Percentiles rank a stretch among this genome's conserved stretches.
Evolutionary conservation across 108 stramenopile genomes (phyloP).

Genomic region (Nitzschia sp.): DNA sequence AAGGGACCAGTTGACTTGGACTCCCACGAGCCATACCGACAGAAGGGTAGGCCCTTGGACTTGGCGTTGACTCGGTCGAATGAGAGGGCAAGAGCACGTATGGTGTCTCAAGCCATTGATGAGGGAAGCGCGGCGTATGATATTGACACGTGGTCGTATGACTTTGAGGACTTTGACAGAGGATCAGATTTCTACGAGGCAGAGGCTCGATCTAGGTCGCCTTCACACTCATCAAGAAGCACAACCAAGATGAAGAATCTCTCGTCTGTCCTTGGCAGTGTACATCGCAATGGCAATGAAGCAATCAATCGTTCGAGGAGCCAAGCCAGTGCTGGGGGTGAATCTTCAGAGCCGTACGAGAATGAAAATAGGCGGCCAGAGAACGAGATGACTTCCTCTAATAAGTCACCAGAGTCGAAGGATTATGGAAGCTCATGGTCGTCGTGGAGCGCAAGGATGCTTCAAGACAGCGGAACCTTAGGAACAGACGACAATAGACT

Average conservation of each 20-base stretch:
- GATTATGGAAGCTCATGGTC: not conserved
- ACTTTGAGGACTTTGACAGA: constrained; percentile 24
- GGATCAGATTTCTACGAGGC: constrained; percentile 2
- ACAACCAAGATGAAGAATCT: constrained; percentile 12
- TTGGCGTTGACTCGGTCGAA: not conserved
- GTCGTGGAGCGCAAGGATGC: not conserved
- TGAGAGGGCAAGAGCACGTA: constrained; percentile 2
- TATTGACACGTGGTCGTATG: constrained; percentile 24
- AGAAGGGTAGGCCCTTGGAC: not conserved
- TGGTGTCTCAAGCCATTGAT: not conserved
- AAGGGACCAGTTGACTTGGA: constrained; percentile 5
- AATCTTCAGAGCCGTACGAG: not conserved
- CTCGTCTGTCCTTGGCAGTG: not conserved
- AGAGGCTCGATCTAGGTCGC: constrained; percentile 6
- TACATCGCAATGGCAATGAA: not conserved
- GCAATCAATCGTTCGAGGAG: not conserved
- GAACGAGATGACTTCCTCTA: not conserved
- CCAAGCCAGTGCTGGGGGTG: not conserved
- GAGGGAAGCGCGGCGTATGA: constrained; percentile 5
- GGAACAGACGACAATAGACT: not conserved
- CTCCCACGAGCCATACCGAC: not conserved
- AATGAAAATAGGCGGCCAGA: not conserved
- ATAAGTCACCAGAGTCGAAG: not conserved
- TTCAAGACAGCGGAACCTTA: not conserved
- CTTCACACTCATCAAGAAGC: constrained; percentile 17